These are phyloP conservation scores for Carex sylvatica DNA, from an alignment of 202 grass and related monocot genomes.

Conservation along the genomic window DNA sequence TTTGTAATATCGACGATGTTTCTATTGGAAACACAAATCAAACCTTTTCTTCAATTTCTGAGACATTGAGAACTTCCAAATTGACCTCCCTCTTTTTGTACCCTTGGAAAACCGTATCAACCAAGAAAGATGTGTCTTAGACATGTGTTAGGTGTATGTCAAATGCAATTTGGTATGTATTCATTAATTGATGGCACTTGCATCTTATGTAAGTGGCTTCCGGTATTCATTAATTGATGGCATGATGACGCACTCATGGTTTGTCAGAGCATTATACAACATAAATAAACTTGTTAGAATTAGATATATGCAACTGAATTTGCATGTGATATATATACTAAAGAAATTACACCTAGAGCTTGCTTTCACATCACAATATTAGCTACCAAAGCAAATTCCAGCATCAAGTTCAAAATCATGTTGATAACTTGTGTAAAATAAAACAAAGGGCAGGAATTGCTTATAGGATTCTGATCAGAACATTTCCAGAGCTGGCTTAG, in stretches of 20 bases:
- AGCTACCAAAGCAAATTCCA: not conserved
- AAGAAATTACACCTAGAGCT: not conserved
- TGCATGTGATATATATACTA: not conserved
- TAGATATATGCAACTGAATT: slow-evolving; percentile 3
- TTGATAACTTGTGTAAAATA: too few species aligned
- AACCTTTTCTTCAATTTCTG: too few species aligned
- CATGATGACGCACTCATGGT: slow-evolving; percentile 57
- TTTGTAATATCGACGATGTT: too few species aligned
- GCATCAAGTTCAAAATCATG: not conserved
- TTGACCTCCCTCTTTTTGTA: too few species aligned
- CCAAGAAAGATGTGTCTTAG: too few species aligned
- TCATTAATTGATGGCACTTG: too few species aligned
- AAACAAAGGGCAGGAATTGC: slow-evolving; percentile 25
- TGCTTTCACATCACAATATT: not conserved
- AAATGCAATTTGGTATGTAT: not conserved
- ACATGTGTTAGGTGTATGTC: not conserved
- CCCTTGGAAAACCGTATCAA: too few species aligned
- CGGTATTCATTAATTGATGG: slow-evolving; percentile 89
- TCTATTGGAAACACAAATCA: too few species aligned
- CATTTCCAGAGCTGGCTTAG: slow-evolving; percentile 95
- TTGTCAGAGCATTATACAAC: slow-evolving; percentile 79
- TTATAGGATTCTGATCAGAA: slow-evolving; percentile 93
- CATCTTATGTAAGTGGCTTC: slow-evolving; percentile 94
- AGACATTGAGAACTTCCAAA: too few species aligned
- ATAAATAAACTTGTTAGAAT: not conserved